Base-by-base conservation (phyloP, 805 yeast species). In the Debaryomyces maramus region DNA sequence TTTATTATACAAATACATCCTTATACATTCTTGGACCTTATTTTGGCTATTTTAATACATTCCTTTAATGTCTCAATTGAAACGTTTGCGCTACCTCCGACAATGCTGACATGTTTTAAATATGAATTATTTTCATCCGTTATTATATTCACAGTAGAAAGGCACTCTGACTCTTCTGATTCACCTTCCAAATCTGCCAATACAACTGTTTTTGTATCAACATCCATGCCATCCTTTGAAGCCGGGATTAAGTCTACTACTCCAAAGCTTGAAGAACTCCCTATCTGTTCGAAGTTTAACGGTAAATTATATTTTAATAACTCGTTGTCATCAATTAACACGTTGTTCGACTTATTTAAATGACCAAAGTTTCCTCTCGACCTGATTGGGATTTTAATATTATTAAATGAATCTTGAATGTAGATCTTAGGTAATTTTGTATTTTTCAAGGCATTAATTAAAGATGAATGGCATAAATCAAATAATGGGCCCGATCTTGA, bases 131-230 rank as follows among this genome's bases (percentile, higher is more conserved):
- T 41, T 4, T 52, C 51, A 33, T 50, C 53, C 4, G 58, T 50
- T 11, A 81, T 69, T 1, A 80, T 70, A 16, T 70, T 62, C 11
- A 87, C 62, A 14, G 79, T 72, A 31, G 85, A 78, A 32, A 61
- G 62, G 3, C 83, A 71, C 22, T 81, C 71, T 9, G 67, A 54
- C 52, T 88, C 95, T 59, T 88, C 97, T 4, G 89, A 84, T 44
- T 85, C 91, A 10, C 95, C 95, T 56, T 88, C 95, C 29, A 87
- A 53, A 55, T 88, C 97, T 1, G 86, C 81, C 34, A 88, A 58
- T 11, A 87, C 51, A 0, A 80, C 66, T 1, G 75, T 47, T 17
- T 58, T 38, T 4, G 43, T 52, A 39, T 47, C 51, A 26, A 35
- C 16, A 6, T 64, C 71, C 58, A 64, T 63, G 21, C 63, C 62